Evolutionary conservation across 1,284 basidiomycete genomes (phyloP).

Genomic region (Cerrena zonata): DNA sequence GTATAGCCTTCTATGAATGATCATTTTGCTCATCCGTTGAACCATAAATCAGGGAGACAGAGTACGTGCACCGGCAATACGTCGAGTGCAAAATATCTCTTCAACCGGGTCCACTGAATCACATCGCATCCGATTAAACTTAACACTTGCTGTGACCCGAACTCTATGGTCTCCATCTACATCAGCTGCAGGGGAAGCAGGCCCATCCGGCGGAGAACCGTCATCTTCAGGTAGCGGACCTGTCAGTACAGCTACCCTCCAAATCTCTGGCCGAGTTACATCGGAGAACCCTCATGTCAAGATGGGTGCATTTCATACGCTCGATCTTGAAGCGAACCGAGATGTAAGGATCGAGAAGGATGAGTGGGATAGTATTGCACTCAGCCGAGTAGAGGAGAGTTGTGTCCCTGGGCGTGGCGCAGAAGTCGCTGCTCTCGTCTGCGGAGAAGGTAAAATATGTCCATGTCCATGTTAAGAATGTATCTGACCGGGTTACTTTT

Average conservation of each 20-base stretch:
- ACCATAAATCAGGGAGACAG: conserved; percentile 63
- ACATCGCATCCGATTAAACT: conserved; percentile 77
- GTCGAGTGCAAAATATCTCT: conserved; percentile 77
- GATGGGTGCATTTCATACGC: conserved; percentile 91
- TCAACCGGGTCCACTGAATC: conserved; percentile 92
- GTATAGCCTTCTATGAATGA: conserved; percentile 3
- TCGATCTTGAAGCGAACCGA: conserved; percentile 90
- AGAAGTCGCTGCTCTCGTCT: conserved; percentile 93
- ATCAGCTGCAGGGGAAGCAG: conserved; percentile 28
- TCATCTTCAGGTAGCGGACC: conserved; percentile 36
- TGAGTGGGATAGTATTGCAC: conserved; percentile 87
- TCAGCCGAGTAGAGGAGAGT: conserved; percentile 79
- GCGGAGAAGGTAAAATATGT: conserved; percentile 89
- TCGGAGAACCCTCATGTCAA: conserved; percentile 89
- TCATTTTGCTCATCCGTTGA: conserved; percentile 2
- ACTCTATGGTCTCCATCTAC: conserved; percentile 68
- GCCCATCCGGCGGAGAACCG: conserved; percentile 37
- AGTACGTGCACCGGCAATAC: conserved; percentile 84
- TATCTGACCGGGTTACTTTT: too few relatives aligned
- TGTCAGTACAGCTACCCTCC: conserved; percentile 59
- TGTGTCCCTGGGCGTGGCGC: conserved; percentile 90
- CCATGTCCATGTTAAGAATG: too few relatives aligned
- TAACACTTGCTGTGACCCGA: conserved; percentile 76
- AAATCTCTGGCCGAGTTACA: conserved; percentile 85
- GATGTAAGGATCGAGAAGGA: conserved; percentile 87